Evolutionary conservation across 306 rosid species (phyloP).

Genomic region (Potentilla sterilis): DNA sequence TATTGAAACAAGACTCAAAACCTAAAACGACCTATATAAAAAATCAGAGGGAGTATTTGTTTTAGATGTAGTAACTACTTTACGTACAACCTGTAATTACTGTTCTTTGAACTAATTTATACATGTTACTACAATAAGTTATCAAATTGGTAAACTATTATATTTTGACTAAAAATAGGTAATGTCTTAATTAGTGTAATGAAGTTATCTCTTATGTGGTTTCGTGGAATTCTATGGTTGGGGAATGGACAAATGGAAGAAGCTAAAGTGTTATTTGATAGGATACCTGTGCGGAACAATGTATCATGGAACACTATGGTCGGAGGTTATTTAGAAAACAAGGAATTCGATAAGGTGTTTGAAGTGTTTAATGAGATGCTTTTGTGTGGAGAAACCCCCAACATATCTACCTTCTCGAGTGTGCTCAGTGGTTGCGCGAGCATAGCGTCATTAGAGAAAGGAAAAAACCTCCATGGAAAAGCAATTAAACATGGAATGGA

Average conservation of each 20-base stretch:
- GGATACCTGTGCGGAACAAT: slow-evolving; percentile 10
- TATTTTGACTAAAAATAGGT: too few relatives aligned
- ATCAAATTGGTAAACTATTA: too few relatives aligned
- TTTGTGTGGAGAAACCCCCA: slow-evolving; percentile 15
- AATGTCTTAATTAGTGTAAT: too few relatives aligned
- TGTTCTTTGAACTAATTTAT: too few relatives aligned
- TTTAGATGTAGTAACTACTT: too few relatives aligned
- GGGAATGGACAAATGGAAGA: slow-evolving; percentile 22
- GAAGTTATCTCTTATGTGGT: too few relatives aligned
- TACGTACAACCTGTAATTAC: too few relatives aligned
- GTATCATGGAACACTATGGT: slow-evolving; percentile 19
- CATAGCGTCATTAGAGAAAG: slow-evolving; percentile 17
- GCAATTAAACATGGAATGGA: slow-evolving; percentile 10
- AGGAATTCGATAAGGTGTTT: slow-evolving; percentile 16
- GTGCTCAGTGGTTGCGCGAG: slow-evolving; percentile 11
- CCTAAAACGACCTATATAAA: too few relatives aligned
- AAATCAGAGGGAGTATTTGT: too few relatives aligned
- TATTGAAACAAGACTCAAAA: too few relatives aligned
- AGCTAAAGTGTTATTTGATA: slow-evolving; percentile 14
- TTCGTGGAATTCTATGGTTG: slow-evolving; percentile 18
- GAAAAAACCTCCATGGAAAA: slow-evolving; percentile 22
- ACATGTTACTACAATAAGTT: too few relatives aligned
- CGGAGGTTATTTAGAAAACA: slow-evolving; percentile 13
- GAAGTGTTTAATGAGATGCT: slow-evolving; percentile 16
- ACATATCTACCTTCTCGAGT: slow-evolving; percentile 12